Conservation (phyloP, 208 protist genomes). For the Trichomonas vaginalis region DNA sequence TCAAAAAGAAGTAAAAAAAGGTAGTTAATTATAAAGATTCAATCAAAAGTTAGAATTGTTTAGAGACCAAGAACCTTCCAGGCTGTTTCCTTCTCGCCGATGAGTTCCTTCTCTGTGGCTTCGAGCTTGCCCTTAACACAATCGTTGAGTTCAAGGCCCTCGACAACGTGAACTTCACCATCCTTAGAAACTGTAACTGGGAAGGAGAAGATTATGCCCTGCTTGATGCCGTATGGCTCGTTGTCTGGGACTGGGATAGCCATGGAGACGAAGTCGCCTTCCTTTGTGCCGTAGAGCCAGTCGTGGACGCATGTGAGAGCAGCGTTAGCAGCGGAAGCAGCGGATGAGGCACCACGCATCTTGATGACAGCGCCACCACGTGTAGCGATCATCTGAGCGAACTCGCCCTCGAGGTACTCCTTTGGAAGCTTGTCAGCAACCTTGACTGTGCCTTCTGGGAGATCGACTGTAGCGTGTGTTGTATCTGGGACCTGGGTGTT, state of each 20-base stretch:
- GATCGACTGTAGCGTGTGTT: conserved; percentile 49
- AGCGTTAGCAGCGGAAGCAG: conserved; percentile 68
- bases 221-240: conserved; percentile 64
- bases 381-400: conserved; percentile 62
- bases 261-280: conserved; percentile 61
- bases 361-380: conserved; percentile 71
- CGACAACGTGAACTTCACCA: conserved; percentile 61
- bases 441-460: conserved; percentile 27
- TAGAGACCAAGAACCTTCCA: not conserved
- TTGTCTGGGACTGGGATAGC: conserved; percentile 54
- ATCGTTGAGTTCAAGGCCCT: conserved; percentile 39
- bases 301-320: conserved; percentile 51
- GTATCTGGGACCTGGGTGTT: conserved; percentile 63
- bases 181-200: conserved; percentile 58
- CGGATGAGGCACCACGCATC: conserved; percentile 55
- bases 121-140: conserved; percentile 33
- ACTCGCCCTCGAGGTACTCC: conserved; percentile 49
- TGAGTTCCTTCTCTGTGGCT: conserved; percentile 36
- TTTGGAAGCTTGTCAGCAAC: conserved; percentile 47
- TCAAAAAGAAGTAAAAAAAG: no score
- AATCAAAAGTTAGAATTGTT: no score
- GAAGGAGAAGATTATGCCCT: conserved; percentile 73
- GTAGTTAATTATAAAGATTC: no score
- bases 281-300: conserved; percentile 49
- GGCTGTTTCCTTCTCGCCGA: conserved; percentile 29